Conservation (phyloP, 2,329 filamentous ascomycete genomes). For the Penicillium freii region DNA sequence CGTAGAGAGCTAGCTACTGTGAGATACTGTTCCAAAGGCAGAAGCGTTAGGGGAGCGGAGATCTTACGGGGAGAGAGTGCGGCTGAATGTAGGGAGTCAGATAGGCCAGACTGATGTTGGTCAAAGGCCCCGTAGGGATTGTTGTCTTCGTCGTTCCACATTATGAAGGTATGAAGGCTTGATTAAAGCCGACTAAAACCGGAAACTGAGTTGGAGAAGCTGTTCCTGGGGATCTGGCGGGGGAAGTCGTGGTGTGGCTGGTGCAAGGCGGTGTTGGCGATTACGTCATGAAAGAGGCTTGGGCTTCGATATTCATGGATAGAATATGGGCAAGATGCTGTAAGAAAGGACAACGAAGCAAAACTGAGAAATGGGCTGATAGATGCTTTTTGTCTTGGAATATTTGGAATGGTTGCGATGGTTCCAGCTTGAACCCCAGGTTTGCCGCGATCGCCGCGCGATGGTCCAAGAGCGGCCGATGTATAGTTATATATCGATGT, state of each 20-base stretch:
- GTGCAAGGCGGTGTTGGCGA: constrained; percentile 10
- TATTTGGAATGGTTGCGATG: not conserved
- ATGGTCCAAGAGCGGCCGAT: not conserved
- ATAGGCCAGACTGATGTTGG: constrained; percentile 75
- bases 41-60: constrained; percentile 1
- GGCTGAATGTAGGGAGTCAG: constrained; percentile 62
- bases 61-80: constrained; percentile 53
- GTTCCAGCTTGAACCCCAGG: not conserved
- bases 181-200: not conserved
- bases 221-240: constrained; percentile 27
- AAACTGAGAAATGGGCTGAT: not conserved
- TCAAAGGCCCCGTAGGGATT: constrained; percentile 97
- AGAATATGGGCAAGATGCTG: not conserved
- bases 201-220: constrained; percentile 17
- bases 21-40: constrained; percentile 11
- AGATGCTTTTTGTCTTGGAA: not conserved
- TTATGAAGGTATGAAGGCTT: constrained; percentile 45
- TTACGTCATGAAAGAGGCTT: constrained; percentile 11
- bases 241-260: constrained; percentile 12
- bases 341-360: not conserved
- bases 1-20: constrained; percentile 50
- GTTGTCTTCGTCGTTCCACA: constrained; percentile 99
- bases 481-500: not conserved
- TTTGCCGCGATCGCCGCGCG: not conserved
- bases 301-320: not conserved